Evolutionary conservation across 116 monocot genomes (phyloP), one percentile per base, ranked within the genome.

Genomic region (Papilionanthe hybrid): DNA sequence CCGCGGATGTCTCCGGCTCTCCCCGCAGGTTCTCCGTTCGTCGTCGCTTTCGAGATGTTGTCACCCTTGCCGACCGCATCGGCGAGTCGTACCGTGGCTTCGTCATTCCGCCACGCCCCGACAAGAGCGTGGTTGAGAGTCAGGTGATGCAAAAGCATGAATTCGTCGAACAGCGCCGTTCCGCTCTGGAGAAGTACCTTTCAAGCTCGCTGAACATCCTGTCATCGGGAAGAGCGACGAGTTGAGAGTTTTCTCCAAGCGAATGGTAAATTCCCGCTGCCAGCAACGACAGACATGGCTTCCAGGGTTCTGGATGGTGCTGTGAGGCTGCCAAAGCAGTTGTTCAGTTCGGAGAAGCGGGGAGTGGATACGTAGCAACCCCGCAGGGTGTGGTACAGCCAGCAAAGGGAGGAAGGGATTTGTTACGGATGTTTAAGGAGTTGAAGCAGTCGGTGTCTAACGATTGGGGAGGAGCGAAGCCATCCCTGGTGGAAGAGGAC

Each of bases 61-160:
- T 99, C 11, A 89, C 93, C 7, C 95, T 99, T 15, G 86, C 99
- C 9, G 96, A 97, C 81, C 92, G 94, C n/a, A 89, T 97, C 17
- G 87, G 89, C 12, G 96, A 97, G 87, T 72, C 91, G 9, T 90
- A 89, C 84, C 87, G 93, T 3, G 96, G 92, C 20, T 88, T 80
- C 80, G 85, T 94, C 85, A 77, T 92, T 12, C 94, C 92, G 9
- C 83, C 78, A 0, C 86, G 92, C 30, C 93, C 93, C 3, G 94
- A 98, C 73, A 96, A 96, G 90, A 88, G 76, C 77, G 87, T 93
- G 5, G 87, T 96, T 3, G 96, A 96, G 88, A 88, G 91, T 80
- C 99, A 99, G 99, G 87, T 99, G n/a, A 95, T 99, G 99, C 93
- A 99, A 79, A 91, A 90, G 86, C 87, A 89, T 45, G 99, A 99